Base-by-base conservation (phyloP, 345 rosid genomes). In the Corchorus capsularis region DNA sequence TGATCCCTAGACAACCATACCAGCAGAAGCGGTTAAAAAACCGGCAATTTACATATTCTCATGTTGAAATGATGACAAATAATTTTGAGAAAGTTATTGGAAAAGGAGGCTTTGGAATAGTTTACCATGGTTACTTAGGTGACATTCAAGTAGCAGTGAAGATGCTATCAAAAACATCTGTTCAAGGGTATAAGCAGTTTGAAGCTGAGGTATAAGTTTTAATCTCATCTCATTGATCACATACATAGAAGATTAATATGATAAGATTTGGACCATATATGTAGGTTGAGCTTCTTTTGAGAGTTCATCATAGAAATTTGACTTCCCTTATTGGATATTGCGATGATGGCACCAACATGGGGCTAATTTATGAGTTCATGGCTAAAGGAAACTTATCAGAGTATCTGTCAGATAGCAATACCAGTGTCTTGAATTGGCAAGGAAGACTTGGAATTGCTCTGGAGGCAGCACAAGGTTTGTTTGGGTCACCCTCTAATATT, bases 121-220 rank as follows among this genome's bases (percentile, higher is more conserved):
- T 84, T 37, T 82, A 80, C 76, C 82, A 84, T 72, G 87, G 87
- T 74, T 77, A n/a, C 41, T 73, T 80, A n/a, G 75, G 57, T 71
- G 81, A 59, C 43, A 66, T 76, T 72, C 82, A 79, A 75, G 85
- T 84, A 5, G 90, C 86, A n/a, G 83, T 87, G 20, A 87, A 87
- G 79, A 77, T 84, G 82, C 75, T 84, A 8, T 79, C 84, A 60
- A 77, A 79, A 27, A 74, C 86, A 54, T 85, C 87, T 60, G 77
- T 79, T 57, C 86, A 84, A 79, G 87, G 89, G 41, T 82, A 82
- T 60, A 84, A 81, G 73, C 77, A 86, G 69, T 86, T 86, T 70
- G 73, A 82, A 22, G 79, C 86, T 3, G 87, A 86, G 86, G 89
- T 86, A 73, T 39, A 16, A 39, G 41, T 0, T 39, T 60, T 47